phyloP scores from a whole-genome alignment of 1,284 basidiomycete species.

The Hemileia vastatrix region DNA sequence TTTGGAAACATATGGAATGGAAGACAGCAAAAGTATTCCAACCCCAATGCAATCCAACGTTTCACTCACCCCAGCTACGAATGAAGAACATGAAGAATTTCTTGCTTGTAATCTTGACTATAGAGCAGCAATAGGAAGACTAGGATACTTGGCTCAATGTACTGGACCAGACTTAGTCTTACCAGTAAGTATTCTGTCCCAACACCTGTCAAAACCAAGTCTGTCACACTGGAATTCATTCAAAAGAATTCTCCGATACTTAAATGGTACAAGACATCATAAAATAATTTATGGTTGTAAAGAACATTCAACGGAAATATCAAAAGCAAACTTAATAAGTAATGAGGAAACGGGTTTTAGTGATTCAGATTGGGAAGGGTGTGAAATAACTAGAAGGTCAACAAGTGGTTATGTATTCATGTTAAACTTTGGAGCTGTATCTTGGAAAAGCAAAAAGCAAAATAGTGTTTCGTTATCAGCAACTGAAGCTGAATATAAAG shows the following conservation, averaged over 20 bases:
- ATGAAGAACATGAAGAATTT: neutral
- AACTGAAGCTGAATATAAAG: conserved; percentile 49
- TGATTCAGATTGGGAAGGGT: too few relatives aligned
- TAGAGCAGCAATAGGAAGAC: neutral
- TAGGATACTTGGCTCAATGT: conserved; percentile 1
- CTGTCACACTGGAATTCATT: neutral
- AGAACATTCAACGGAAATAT: too few relatives aligned
- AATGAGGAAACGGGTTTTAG: too few relatives aligned
- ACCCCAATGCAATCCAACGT: too few relatives aligned
- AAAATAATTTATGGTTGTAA: too few relatives aligned
- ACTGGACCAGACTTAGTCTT: conserved; percentile 6
- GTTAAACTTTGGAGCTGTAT: too few relatives aligned
- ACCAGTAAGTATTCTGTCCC: neutral
- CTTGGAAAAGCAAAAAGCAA: conserved; percentile 48
- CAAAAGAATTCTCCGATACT: neutral
- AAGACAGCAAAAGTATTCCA: too few relatives aligned
- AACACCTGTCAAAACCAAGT: neutral
- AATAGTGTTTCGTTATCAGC: conserved; percentile 44
- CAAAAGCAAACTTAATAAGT: too few relatives aligned
- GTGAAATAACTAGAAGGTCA: too few relatives aligned
- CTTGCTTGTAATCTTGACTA: neutral
- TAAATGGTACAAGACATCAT: conserved; percentile 3
- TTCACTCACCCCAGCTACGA: too few relatives aligned
- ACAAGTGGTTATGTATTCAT: too few relatives aligned
- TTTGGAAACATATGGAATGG: too few relatives aligned